A percentile compares a stretch with the other conserved stretches of the same genome.
Evolutionary conservation across 2,329 filamentous ascomycete species (phyloP).

Genomic region (Hymenoscyphus fructigenus): DNA sequence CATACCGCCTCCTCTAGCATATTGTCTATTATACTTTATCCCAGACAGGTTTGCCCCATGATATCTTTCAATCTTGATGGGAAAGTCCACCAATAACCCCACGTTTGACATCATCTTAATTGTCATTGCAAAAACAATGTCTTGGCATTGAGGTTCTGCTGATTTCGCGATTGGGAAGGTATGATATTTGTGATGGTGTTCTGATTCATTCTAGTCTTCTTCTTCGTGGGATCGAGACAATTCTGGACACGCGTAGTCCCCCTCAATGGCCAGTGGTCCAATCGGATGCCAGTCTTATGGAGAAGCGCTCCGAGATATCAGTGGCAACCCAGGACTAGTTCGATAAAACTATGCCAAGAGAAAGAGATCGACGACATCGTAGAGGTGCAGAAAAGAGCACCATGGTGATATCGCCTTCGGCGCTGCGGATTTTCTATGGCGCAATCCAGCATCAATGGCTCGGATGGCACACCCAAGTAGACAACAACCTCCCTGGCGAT

Average conservation of each 20-base stretch:
- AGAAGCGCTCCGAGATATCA: neutral
- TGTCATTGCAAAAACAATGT: neutral
- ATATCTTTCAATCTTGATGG: neutral
- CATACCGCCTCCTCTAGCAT: neutral
- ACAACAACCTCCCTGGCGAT: conserved; percentile 2
- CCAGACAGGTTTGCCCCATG: neutral
- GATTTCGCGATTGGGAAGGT: neutral
- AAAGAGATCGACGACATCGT: neutral
- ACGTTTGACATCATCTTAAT: neutral
- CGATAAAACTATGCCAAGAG: neutral
- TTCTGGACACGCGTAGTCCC: neutral
- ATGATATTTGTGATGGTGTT: neutral
- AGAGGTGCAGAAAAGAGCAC: neutral
- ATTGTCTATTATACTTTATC: neutral
- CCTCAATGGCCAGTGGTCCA: neutral
- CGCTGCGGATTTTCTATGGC: neutral
- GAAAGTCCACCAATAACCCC: neutral
- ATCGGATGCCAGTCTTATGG: neutral
- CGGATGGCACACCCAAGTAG: neutral
- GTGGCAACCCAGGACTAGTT: neutral
- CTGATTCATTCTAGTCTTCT: no score
- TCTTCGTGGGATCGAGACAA: no score
- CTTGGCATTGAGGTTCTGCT: neutral
- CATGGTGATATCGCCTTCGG: neutral
- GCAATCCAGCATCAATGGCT: neutral